Evolutionary conservation across 2,329 filamentous ascomycete species (phyloP), one percentile per base, ranked within the genome.

Genomic region (Penicillium polonicum): DNA sequence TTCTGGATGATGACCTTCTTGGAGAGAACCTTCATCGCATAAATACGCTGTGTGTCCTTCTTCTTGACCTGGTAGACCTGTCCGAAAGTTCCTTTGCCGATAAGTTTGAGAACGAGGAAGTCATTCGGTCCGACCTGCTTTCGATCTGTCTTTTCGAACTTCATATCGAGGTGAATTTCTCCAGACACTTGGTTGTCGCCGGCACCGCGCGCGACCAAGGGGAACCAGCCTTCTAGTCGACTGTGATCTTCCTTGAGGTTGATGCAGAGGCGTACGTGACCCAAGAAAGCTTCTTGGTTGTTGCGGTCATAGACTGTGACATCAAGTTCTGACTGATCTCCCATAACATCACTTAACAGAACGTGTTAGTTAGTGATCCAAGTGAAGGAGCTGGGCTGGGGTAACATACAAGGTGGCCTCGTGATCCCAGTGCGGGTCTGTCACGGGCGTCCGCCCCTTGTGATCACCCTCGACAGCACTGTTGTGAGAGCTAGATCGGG

Each of bases 1-100:
- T 99, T 99, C 78, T 99, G 94, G 27, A 99, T 94, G 70, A 99
- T 99, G 52, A 99, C 94, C 82, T 99, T 99, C 83, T 99, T 99
- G 50, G 94, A 97, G 33, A 99, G 81, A 2, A 99, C 93, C 77
- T 99, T 99, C 94, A 99, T 99, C 61, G 94, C 94, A 71, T 99
- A 99, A 60, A 99, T 97, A 44, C 94, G 88, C 68, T 88, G 87
- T 0, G 93, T 97, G 73, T 99, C 94, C 80, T 91, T 94, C 84
- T 99, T 99, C 68, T 91, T 88, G 7, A 99, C 94, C 74, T 99
- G 94, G 73, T 97, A 99, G 2, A 99, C 94, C 74, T 99, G 94
- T 1, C 94, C 94, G 72, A 99, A 99, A 0, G 94, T 99, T 54
- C 94, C 94, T 77, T 97, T 97, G 61, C 94, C 94, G 64, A 99